These are phyloP conservation scores for Soucietia sequanensis DNA, from an alignment of 805 yeast genomes.

Conservation along the genomic window DNA sequence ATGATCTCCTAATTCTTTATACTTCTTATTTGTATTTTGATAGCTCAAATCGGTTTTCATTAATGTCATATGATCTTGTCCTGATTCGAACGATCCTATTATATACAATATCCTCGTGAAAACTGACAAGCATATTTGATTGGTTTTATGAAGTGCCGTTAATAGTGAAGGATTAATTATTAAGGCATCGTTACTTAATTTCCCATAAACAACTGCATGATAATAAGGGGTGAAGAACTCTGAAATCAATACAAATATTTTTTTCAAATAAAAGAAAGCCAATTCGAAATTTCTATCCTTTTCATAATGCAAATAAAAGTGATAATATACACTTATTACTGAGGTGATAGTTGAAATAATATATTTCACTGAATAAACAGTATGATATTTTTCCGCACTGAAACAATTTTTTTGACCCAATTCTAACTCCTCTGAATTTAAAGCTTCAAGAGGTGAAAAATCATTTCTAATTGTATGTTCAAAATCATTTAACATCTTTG, in stretches of 20 bases:
- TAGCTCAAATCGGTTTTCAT: conserved; percentile 6
- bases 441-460: conserved; percentile 6
- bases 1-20: conserved; percentile 1
- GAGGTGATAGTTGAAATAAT: neutral
- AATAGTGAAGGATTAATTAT: conserved; percentile 33
- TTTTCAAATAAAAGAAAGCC: conserved; percentile 32
- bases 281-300: conserved; percentile 19
- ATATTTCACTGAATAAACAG: conserved; percentile 4
- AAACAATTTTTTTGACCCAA: conserved; percentile 7
- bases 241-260: conserved; percentile 16
- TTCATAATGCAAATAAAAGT: conserved; percentile 41
- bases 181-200: conserved; percentile 31
- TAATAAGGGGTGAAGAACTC: conserved; percentile 22
- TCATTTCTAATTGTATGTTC: conserved; percentile 8
- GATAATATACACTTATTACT: conserved; percentile 18
- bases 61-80: conserved; percentile 8
- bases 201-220: conserved; percentile 20
- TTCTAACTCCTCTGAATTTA: conserved; percentile 9
- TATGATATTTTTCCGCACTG: conserved; percentile 7
- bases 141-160: conserved; percentile 35
- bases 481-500: conserved; percentile 6
- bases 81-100: conserved; percentile 8
- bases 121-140: conserved; percentile 22
- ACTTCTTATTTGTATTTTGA: neutral
- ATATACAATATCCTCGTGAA: conserved; percentile 11